Evolutionary conservation across 352 stramenopile species (phyloP), one percentile per base, ranked within the genome.

Genomic region (Phytophthora megakarya): DNA sequence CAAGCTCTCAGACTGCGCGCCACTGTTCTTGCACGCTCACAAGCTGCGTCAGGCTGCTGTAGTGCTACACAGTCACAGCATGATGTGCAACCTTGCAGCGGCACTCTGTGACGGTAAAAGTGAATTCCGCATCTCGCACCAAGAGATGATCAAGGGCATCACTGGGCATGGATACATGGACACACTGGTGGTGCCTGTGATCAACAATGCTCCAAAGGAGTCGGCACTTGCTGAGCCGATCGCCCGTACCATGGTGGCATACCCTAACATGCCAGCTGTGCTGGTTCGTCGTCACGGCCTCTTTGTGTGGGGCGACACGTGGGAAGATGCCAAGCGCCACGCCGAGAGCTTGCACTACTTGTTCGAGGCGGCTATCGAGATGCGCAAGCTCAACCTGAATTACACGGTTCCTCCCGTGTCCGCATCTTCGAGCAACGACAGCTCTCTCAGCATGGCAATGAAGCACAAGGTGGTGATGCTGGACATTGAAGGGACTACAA

Each of bases 141-240:
- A 98, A 59, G 96, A 99, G 78, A 99, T 99, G 96, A 93, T 98
- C 63, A 99, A 99, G 80, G 96, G 96, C 3, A 89, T 98, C 18
- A 89, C 88, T 1, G 87, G 93, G 52, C 88, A 97, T 63, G 88
- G 88, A 2, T 98, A 97, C 73, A 73, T 96, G 65, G 88, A 97
- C 62, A 80, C 95, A n/a, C 72, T 98, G 33, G 89, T 98, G 40
- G 83, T 99, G 45, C 96, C 96, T 13, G 97, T 99, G 64, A 98
- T 99, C 48, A 93, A 98, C 56, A 99, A 99, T 81, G 96, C 90
- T 33, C 90, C 95, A 0, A 89, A 88, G 18, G 96, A 99, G 72
- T 91, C 95, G 47, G 73, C 95, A 26, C 80, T 99, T 9, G 89
- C 95, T 1, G 88, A 96, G 48, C 89, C 95, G 26, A 78, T 99